Conservation (phyloP, 202 grass and related monocot species). For the Hordeum pubiflorum region DNA sequence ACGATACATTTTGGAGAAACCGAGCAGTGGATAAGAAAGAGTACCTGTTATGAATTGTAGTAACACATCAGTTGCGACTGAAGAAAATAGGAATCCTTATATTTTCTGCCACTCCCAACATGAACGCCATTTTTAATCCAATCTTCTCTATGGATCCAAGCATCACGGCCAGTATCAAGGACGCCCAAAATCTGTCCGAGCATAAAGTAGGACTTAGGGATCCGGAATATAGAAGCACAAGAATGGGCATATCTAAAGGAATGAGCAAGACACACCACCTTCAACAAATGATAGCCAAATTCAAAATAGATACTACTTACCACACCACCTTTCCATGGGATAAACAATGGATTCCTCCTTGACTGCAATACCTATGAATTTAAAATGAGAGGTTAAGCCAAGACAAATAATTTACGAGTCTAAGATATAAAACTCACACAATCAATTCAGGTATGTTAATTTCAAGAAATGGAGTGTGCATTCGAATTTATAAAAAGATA, state of each 20-base stretch:
- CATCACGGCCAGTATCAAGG: conserved; percentile 74
- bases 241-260: neutral
- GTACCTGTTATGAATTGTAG: conserved; percentile 66
- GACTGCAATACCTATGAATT: conserved; percentile 73
- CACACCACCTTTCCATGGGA: conserved; percentile 95
- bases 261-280: neutral
- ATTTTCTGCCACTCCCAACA: conserved; percentile 76
- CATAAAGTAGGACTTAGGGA: neutral
- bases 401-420: neutral
- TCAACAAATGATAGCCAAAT: neutral
- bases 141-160: conserved; percentile 95
- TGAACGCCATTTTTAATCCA: conserved; percentile 89
- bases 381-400: conserved; percentile 29
- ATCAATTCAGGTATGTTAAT: neutral
- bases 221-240: neutral
- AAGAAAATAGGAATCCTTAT: conserved; percentile 92
- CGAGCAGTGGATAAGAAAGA: neutral
- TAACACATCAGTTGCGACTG: conserved; percentile 90
- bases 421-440: conserved; percentile 10
- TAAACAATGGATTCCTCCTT: conserved; percentile 74
- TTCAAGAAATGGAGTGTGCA: neutral
- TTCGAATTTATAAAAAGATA: neutral
- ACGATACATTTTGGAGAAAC: neutral
- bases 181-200: conserved; percentile 63
- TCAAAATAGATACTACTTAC: conserved; percentile 55